These are phyloP conservation scores for Blastobotrys aristatus DNA, from an alignment of 1,139 yeast species.

Conservation along the genomic window DNA sequence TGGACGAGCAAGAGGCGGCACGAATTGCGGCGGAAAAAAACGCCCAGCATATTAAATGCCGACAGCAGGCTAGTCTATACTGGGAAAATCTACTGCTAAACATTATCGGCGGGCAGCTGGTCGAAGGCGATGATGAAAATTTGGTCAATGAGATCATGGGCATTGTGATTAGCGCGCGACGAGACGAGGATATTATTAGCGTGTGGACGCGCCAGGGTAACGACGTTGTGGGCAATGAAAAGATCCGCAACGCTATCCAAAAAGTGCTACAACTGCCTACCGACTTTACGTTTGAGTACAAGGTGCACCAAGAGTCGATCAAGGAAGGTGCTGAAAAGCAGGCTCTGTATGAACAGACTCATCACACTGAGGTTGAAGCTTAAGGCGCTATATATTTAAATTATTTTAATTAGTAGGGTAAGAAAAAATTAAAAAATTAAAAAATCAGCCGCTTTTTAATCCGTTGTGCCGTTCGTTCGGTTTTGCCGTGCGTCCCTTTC, in stretches of 20 bases:
- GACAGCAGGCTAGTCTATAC: slow-evolving; percentile 28
- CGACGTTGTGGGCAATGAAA: slow-evolving; percentile 20
- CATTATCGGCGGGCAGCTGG: slow-evolving; percentile 32
- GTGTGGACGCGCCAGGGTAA: slow-evolving; percentile 33
- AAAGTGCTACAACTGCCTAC: slow-evolving; percentile 26
- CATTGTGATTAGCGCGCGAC: slow-evolving; percentile 35
- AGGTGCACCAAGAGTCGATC: slow-evolving; percentile 32
- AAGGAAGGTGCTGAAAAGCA: slow-evolving; percentile 23
- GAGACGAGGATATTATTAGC: slow-evolving; percentile 35
- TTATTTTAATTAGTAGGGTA: background rate
- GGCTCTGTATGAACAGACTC: slow-evolving; percentile 16
- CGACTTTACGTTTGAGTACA: slow-evolving; percentile 27
- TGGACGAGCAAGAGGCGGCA: slow-evolving; percentile 13
- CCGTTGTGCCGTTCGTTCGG: too few relatives aligned
- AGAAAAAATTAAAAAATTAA: background rate
- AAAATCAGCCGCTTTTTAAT: too few relatives aligned
- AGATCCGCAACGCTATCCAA: slow-evolving; percentile 22
- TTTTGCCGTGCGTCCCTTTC: too few relatives aligned
- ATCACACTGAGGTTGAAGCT: too few relatives aligned
- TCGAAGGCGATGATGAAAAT: slow-evolving; percentile 15
- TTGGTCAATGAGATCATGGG: slow-evolving; percentile 33
- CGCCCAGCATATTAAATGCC: slow-evolving; percentile 19
- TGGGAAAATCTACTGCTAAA: slow-evolving; percentile 36
- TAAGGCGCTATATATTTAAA: too few relatives aligned
- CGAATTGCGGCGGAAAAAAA: slow-evolving; percentile 14